Conservation (phyloP, 768 basidiomycete genomes). For the Termitomyces sp. region DNA sequence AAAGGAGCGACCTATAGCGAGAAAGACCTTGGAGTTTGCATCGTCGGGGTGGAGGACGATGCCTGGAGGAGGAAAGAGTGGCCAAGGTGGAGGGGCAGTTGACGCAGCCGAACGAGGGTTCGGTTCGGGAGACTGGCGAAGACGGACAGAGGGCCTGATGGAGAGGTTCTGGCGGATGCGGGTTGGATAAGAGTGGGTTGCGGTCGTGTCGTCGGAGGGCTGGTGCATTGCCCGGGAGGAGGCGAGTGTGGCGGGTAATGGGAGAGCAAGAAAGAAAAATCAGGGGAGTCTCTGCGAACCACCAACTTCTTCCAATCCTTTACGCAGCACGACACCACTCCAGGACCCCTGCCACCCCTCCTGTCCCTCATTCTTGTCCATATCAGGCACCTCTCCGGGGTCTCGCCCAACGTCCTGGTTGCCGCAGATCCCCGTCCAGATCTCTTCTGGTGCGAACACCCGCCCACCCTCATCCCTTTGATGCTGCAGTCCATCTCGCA, state of each 20-base stretch:
- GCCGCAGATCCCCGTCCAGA: conserved; percentile 24
- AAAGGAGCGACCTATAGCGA: conserved; percentile 69
- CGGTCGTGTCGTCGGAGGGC: conserved; percentile 3
- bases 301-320: conserved; percentile 6
- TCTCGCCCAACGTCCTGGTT: conserved; percentile 5
- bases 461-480: neutral
- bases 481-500: neutral
- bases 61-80: conserved; percentile 56
- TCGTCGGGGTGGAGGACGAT: conserved; percentile 75
- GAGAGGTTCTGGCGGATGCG: conserved; percentile 48
- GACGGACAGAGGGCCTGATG: conserved; percentile 50
- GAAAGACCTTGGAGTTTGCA: conserved; percentile 65
- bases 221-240: conserved; percentile 9
- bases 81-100: conserved; percentile 19
- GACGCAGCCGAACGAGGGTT: conserved; percentile 16
- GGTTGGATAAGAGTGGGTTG: conserved; percentile 46
- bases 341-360: conserved; percentile 6
- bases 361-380: conserved; percentile 9
- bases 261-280: conserved; percentile 25
- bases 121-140: conserved; percentile 40
- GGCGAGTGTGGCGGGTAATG: conserved; percentile 6
- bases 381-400: conserved; percentile 15
- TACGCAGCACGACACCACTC: conserved; percentile 13
- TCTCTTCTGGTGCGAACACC: neutral
- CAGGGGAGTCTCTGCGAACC: conserved; percentile 12